Base-by-base conservation (phyloP, 129 eudicot species). In the Tanacetum coccineum region DNA sequence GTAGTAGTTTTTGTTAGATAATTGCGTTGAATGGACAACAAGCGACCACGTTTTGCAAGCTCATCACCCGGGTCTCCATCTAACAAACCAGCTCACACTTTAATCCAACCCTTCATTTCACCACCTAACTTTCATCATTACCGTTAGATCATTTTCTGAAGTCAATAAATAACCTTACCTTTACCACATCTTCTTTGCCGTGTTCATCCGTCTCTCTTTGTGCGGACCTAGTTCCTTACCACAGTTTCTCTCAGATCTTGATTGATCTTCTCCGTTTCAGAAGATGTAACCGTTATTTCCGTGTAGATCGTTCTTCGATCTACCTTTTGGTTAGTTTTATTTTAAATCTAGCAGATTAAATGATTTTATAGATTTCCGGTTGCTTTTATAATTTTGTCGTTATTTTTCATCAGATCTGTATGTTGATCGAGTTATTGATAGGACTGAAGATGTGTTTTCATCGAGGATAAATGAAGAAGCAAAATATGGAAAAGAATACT, bases 71-170 rank as follows among this genome's bases (percentile, higher is more conserved):
- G 28, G 59, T 70, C 74, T 75, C 28, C 39, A 19, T 75, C 70
- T 20, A 49, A 54, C 74, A 53, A 8, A 3, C 64, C 45, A 68
- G 20, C 69, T 66, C 67, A 66, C 70, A 12, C 20, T 76, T 25
- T 56, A 61, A 68, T 76, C 80, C 40, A 47, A 61, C 70, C 80
- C 63, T 76, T 40, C 70, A 68, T 11, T 4, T 4, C 18, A 45
- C 44, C 4, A 32, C 20, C 30, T 36, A 9, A 5, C 11, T 15
- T 66, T 39, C 65, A 48, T 64, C 68, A 3, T 55, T 67, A 51
- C 88, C 95, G 95, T 88, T 67, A 25, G 90, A 87, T 87, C 76
- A 20, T 11, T 40, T 12, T 15, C 1, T 2, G 22, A 22, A 42
- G 66, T 40, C 78, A 68, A 83, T 81, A 87, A 83, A 84, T 83